Conservation (phyloP, 1,284 basidiomycete species). For the Earliella scabrosa region DNA sequence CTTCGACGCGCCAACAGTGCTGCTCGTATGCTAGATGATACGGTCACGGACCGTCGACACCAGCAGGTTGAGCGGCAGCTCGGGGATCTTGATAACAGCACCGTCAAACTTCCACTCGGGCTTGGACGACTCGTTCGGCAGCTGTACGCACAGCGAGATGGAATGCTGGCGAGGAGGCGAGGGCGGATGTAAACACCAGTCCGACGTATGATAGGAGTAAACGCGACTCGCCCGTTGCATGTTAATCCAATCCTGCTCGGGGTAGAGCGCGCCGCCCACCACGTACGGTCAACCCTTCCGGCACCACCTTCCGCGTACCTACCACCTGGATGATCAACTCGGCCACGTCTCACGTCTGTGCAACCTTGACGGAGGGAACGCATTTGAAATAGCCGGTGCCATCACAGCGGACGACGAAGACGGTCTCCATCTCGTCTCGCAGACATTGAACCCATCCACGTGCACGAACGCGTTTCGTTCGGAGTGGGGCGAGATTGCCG, state of each 20-base stretch:
- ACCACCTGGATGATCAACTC: slow-evolving; percentile 93
- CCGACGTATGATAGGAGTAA: neutral
- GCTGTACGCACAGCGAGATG: slow-evolving; percentile 81
- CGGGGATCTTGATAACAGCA: slow-evolving; percentile 71
- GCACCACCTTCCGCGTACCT: slow-evolving; percentile 86
- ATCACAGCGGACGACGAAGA: slow-evolving; percentile 93
- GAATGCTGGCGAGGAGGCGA: slow-evolving; percentile 60
- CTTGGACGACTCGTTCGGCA: slow-evolving; percentile 80
- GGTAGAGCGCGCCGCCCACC: slow-evolving; percentile 84
- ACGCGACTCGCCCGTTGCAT: slow-evolving; percentile 74
- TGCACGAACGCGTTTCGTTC: slow-evolving; percentile 84
- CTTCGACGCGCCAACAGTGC: slow-evolving; percentile 74
- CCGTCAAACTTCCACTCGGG: slow-evolving; percentile 94
- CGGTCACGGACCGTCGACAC: slow-evolving; percentile 89
- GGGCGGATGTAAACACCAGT: too few species aligned
- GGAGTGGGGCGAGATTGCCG: slow-evolving; percentile 62
- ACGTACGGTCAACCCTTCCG: slow-evolving; percentile 94
- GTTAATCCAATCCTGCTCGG: slow-evolving; percentile 86
- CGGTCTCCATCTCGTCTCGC: slow-evolving; percentile 91
- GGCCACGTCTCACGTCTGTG: slow-evolving; percentile 90
- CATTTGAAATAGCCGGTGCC: slow-evolving; percentile 97
- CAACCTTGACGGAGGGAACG: slow-evolving; percentile 84
- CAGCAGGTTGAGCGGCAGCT: slow-evolving; percentile 80
- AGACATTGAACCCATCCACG: slow-evolving; percentile 97
- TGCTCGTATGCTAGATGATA: slow-evolving; percentile 77